Percentiles rank a stretch among this genome's conserved stretches.
Evolutionary conservation across 2,329 filamentous ascomycete species (phyloP).

Genomic region (Claviceps capensis): DNA sequence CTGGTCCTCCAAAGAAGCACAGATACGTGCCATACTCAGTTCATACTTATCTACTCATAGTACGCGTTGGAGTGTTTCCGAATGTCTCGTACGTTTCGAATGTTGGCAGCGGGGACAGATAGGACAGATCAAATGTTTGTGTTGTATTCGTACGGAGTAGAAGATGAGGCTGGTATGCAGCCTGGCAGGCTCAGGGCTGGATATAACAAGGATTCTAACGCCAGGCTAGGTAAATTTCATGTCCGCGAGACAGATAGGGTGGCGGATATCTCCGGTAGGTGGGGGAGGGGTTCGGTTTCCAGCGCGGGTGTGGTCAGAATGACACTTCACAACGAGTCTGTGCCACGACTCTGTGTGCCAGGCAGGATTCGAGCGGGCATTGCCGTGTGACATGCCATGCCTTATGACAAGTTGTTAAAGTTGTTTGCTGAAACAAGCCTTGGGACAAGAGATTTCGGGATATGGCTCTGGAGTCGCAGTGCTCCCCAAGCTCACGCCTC

Average conservation of each 20-base stretch:
- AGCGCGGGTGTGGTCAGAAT: background rate
- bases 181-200: background rate
- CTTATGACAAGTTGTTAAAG: too few relatives aligned
- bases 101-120: background rate
- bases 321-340: too few relatives aligned
- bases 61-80: too few relatives aligned
- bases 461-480: background rate
- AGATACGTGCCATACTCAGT: too few relatives aligned
- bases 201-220: background rate
- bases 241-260: conserved; percentile 1
- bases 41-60: too few relatives aligned
- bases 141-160: background rate
- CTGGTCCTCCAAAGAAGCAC: too few relatives aligned
- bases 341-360: too few relatives aligned
- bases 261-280: conserved; percentile 4
- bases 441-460: background rate
- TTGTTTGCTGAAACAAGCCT: background rate
- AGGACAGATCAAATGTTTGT: background rate
- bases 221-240: conserved; percentile 1
- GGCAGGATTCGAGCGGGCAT: too few relatives aligned
- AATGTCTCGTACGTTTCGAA: background rate
- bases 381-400: too few relatives aligned
- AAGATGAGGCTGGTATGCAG: background rate
- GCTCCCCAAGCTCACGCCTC: too few relatives aligned
- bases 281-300: background rate